Conservation (phyloP, 495 filamentous ascomycete species). For the Hypoxylon trugodes region DNA sequence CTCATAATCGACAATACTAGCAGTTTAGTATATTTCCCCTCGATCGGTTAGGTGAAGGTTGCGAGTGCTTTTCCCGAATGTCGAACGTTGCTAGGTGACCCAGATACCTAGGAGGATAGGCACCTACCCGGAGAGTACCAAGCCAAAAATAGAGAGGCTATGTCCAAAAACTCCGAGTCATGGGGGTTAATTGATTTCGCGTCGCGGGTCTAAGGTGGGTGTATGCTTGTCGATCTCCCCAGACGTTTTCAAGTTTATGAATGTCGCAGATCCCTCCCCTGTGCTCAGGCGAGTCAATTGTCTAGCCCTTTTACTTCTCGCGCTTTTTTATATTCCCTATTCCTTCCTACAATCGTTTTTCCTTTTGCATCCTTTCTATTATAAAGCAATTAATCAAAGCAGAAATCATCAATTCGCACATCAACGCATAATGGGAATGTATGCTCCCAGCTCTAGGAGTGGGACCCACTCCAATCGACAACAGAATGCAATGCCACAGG, state of each 20-base stretch:
- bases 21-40: slow-evolving; percentile 9
- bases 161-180: not conserved
- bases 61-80: not conserved
- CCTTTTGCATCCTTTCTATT: slow-evolving; percentile 12
- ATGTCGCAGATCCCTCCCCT: slow-evolving; percentile 25
- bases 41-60: not conserved
- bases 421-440: not conserved
- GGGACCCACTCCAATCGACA: not conserved
- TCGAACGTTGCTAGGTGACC: slow-evolving; percentile 1
- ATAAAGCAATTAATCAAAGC: not conserved
- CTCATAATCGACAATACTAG: slow-evolving; percentile 9
- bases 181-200: not conserved
- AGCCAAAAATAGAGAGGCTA: not conserved
- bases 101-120: not conserved
- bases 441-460: not conserved
- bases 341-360: not conserved
- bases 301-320: slow-evolving; percentile 14
- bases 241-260: slow-evolving; percentile 24
- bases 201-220: slow-evolving; percentile 1
- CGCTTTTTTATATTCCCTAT: not conserved
- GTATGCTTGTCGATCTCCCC: slow-evolving; percentile 23
- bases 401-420: slow-evolving; percentile 4
- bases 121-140: too few species aligned
- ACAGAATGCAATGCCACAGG: not conserved
- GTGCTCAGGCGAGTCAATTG: slow-evolving; percentile 4